phyloP scores from a whole-genome alignment of 768 basidiomycete species.

The Dioszegia aurantiaca region DNA sequence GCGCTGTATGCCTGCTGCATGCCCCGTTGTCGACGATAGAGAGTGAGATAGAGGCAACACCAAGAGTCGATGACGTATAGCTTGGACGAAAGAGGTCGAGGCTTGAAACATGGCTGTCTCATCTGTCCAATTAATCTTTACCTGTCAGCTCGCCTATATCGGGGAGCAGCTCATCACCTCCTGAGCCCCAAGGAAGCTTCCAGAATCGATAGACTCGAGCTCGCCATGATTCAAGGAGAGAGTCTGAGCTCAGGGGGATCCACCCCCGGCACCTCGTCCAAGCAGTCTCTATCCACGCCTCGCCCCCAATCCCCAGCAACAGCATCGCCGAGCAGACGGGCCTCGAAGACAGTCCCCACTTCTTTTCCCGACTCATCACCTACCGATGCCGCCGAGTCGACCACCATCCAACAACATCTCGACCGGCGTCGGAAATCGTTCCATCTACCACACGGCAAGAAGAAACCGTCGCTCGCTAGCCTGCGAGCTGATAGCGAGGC shows the following conservation, averaged over 20 bases:
- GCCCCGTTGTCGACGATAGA: not conserved
- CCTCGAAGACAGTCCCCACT: too few species aligned
- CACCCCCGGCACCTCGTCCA: not conserved
- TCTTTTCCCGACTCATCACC: not conserved
- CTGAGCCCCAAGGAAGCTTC: not conserved
- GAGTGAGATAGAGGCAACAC: not conserved
- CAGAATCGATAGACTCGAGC: not conserved
- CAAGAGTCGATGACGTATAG: not conserved
- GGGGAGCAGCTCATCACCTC: not conserved
- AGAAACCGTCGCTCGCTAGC: not conserved
- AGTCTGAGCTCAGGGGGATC: not conserved
- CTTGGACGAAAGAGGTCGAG: not conserved
- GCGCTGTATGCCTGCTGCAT: not conserved
- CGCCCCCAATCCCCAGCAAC: too few species aligned
- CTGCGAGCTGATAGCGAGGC: constrained; percentile 3
- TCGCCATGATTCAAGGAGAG: constrained; percentile 2
- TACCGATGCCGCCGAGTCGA: not conserved
- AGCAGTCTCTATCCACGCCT: not conserved
- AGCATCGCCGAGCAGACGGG: not conserved
- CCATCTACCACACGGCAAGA: not conserved
- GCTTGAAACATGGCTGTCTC: not conserved
- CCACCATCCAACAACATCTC: constrained; percentile 5
- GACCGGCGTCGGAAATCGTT: not conserved
- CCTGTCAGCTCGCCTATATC: too few species aligned
- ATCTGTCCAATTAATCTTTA: not conserved